These are phyloP conservation scores for Zymoseptoria passerinii DNA, from an alignment of 2,329 filamentous ascomycete species.

Conservation along the genomic window DNA sequence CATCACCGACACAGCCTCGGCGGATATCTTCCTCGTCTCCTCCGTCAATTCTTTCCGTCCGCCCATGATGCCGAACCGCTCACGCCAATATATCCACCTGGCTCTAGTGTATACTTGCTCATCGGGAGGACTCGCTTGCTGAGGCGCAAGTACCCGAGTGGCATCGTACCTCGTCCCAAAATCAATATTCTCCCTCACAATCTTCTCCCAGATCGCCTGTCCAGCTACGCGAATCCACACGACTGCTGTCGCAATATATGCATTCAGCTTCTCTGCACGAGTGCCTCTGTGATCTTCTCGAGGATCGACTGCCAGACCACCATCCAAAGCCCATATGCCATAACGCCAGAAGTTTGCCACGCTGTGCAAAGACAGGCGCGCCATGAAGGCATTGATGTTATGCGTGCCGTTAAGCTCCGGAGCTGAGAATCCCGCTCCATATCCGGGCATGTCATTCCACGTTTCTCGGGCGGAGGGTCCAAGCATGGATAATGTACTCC, in stretches of 20 bases:
- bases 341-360: conserved; percentile 19
- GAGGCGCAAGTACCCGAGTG: not conserved
- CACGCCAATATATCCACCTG: not conserved
- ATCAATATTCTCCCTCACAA: not conserved
- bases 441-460: conserved; percentile 18
- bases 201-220: not conserved
- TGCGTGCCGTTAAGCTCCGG: conserved; percentile 27
- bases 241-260: not conserved
- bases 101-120: not conserved
- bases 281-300: not conserved
- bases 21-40: not conserved
- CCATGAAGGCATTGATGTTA: conserved; percentile 29
- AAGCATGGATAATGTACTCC: not conserved
- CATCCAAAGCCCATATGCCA: conserved; percentile 26
- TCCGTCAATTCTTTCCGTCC: not conserved
- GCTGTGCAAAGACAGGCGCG: conserved; percentile 16
- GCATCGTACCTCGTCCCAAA: not conserved
- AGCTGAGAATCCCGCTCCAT: conserved; percentile 13
- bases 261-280: not conserved
- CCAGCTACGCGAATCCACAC: not conserved
- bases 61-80: not conserved
- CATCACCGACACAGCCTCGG: not conserved
- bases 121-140: not conserved
- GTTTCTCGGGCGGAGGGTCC: not conserved
- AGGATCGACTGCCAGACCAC: conserved; percentile 22